Conservation (phyloP, 2,329 filamentous ascomycete species). For the Orbilia oligospora region DNA sequence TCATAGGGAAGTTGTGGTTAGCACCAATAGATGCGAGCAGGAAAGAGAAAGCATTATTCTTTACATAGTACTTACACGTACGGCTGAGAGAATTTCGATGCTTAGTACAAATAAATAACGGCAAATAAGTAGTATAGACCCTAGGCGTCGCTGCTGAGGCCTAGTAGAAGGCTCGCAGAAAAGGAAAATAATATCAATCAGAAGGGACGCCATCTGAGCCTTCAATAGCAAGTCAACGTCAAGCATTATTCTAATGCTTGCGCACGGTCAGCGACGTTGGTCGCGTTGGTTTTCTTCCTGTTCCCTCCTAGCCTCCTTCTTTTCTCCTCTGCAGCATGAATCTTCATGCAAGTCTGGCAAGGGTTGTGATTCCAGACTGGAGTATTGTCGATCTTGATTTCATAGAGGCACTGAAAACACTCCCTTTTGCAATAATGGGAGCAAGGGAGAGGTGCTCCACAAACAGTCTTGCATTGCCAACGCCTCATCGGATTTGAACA, state of each 20-base stretch:
- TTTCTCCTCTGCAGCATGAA: background rate
- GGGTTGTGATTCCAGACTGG: slow-evolving; percentile 24
- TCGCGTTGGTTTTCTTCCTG: background rate
- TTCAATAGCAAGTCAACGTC: background rate
- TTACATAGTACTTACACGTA: too few species aligned
- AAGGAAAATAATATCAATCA: too few species aligned
- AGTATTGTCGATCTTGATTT: slow-evolving; percentile 30
- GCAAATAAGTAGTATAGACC: too few species aligned
- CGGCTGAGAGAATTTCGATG: too few species aligned
- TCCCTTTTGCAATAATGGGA: slow-evolving; percentile 15
- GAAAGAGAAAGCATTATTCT: too few species aligned
- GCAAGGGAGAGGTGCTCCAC: slow-evolving; percentile 25
- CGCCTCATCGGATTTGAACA: slow-evolving; percentile 37
- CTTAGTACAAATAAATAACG: too few species aligned
- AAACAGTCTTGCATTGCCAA: slow-evolving; percentile 33
- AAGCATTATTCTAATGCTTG: background rate
- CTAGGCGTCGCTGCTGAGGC: too few species aligned
- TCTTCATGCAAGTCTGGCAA: slow-evolving; percentile 17
- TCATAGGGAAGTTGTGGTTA: too few species aligned
- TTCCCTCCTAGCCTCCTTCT: too few species aligned
- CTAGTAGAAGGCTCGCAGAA: too few species aligned
- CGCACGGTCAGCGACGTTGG: background rate
- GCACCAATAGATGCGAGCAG: too few species aligned
- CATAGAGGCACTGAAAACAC: slow-evolving; percentile 32
- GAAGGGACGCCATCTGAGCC: background rate